Base-by-base conservation (phyloP, 2,329 filamentous ascomycete genomes). In the Colletotrichum ledebouriae region DNA sequence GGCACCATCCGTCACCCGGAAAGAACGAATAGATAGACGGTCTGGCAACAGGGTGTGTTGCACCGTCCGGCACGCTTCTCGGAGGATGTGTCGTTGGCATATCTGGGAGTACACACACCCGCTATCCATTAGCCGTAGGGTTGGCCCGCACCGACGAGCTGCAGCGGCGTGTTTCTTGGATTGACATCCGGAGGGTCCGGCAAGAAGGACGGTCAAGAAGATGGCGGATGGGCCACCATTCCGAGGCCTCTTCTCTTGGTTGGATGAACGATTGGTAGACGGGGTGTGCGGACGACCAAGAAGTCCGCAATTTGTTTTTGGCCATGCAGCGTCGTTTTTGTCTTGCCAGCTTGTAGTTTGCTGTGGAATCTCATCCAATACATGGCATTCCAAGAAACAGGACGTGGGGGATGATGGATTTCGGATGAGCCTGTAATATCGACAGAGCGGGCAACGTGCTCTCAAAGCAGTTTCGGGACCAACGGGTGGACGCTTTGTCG, bases 391-490 rank as follows among this genome's bases (percentile, higher is more conserved):
- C 66, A 49, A 58, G 11, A 33, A 41, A 42, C 55, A 46, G 65
- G 61, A 69, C 65, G 65, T 20, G 49, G 55, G 41, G 46, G 50
- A 37, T 25, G 50, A 37, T 59, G 44, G 29, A 44, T 39, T 65
- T 65, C 12, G 33, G 61, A 59, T 11, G 61, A 58, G 61, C 65
- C 65, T 68, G 61, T 68, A 55, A 42, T 20, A 59, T 42, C n/a
- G 49, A 46, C n/a, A 47, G 47, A 20, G 59, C 12, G n/a, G 41
- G 29, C 61, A 68, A 68, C 65, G 65, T 65, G 65, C 47, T 49
- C 33, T 20, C 41, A 34, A 4, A 59, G 59, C 41, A 49, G 42
- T 69, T 69, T 66, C 66, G 62, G 66, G 56, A 66, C 60, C 66
- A 66, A 65, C 61, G 55, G 55, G 29, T 42, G 44, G 49, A 57